A percentile compares a stretch with the other conserved stretches of the same genome.
Conservation (phyloP, 1,284 basidiomycete genomes). For the Naganishia liquefaciens region DNA sequence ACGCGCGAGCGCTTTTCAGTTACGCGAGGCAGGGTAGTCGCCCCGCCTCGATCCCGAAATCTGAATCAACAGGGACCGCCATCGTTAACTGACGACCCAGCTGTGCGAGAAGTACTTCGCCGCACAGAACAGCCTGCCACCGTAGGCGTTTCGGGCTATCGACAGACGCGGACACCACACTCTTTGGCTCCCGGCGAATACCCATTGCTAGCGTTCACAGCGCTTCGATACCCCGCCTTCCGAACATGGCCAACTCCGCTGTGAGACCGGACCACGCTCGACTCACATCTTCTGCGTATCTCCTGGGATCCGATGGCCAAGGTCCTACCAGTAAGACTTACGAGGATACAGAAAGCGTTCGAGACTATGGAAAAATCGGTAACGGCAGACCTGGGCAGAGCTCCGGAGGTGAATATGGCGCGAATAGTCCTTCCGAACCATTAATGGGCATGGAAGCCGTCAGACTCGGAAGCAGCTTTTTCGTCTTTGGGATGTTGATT, state of each 20-base stretch:
- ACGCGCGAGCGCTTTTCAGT: constrained; percentile 12
- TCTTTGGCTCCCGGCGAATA: too few relatives aligned
- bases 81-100: background rate
- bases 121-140: too few relatives aligned
- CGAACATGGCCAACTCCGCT: constrained; percentile 18
- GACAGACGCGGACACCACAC: too few relatives aligned
- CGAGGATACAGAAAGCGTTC: constrained; percentile 5
- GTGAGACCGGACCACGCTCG: constrained; percentile 26
- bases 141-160: too few relatives aligned
- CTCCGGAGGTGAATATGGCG: constrained; percentile 14
- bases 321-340: constrained; percentile 12
- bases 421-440: constrained; percentile 5
- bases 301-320: constrained; percentile 6
- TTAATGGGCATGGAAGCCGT: constrained; percentile 27
- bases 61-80: constrained; percentile 6
- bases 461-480: constrained; percentile 28
- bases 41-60: constrained; percentile 21
- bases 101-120: background rate
- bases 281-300: constrained; percentile 29
- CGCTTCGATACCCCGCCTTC: background rate
- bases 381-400: constrained; percentile 9
- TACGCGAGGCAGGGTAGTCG: constrained; percentile 29
- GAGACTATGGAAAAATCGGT: constrained; percentile 9
- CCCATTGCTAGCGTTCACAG: too few relatives aligned
- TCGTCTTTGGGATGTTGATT: constrained; percentile 30